phyloP scores from a whole-genome alignment of 352 stramenopile genomes.

The Phytopythium chamaehyphon region DNA sequence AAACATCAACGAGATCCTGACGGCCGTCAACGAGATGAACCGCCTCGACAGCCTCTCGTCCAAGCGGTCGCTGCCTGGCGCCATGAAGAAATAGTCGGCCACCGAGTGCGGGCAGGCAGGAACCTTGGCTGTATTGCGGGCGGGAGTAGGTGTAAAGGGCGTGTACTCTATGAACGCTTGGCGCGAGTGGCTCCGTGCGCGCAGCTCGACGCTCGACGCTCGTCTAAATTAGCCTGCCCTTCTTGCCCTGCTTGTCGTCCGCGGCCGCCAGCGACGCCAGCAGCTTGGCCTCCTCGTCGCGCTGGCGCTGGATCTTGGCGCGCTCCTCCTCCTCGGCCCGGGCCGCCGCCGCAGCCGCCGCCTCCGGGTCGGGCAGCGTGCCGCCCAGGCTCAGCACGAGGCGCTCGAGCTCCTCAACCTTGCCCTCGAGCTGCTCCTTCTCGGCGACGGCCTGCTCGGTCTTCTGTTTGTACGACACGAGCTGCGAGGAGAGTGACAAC shows the following conservation, averaged over 20 bases:
- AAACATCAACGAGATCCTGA: constrained; percentile 98
- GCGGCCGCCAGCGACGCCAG: constrained; percentile 12
- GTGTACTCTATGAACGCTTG: no score
- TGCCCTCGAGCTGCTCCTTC: constrained; percentile 39
- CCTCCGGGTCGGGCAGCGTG: constrained; percentile 49
- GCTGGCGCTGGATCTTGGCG: constrained; percentile 23
- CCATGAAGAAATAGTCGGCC: constrained; percentile 52
- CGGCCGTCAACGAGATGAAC: constrained; percentile 97
- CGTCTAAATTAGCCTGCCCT: constrained; percentile 65
- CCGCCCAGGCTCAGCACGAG: constrained; percentile 61
- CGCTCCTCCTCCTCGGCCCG: constrained; percentile 29
- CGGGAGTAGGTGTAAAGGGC: no score
- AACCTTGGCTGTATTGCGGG: background rate
- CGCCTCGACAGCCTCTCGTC: constrained; percentile 86
- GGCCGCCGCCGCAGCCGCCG: constrained; percentile 21
- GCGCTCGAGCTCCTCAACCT: constrained; percentile 52
- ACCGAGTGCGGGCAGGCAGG: background rate
- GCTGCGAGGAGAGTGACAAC: constrained; percentile 79
- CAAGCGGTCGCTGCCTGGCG: constrained; percentile 69
- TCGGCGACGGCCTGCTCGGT: constrained; percentile 33
- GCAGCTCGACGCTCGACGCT: background rate
- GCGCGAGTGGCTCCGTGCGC: background rate
- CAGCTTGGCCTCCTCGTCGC: constrained; percentile 45
- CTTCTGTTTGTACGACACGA: constrained; percentile 72
- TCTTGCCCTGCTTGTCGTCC: constrained; percentile 40